These are phyloP conservation scores for Lachancea lanzarotensis DNA, from an alignment of 805 yeast species.

Conservation along the genomic window DNA sequence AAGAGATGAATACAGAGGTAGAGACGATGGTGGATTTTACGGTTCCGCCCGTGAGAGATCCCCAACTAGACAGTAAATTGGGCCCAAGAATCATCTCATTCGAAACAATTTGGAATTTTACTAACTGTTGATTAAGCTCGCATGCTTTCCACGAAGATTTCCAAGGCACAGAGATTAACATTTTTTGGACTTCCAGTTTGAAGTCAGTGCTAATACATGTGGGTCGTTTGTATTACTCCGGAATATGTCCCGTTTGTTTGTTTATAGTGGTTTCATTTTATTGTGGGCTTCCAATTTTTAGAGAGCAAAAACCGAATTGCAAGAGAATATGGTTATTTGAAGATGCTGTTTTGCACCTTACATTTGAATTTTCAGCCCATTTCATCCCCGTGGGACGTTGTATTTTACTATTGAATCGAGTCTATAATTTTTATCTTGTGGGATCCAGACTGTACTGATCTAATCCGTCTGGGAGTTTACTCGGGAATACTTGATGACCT, in stretches of 20 bases:
- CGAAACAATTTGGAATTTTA: background rate
- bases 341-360: background rate
- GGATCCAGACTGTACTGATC: constrained; percentile 1
- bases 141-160: background rate
- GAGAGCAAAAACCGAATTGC: constrained; percentile 3
- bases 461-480: background rate
- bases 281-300: constrained; percentile 4
- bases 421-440: constrained; percentile 5
- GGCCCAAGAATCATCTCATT: background rate
- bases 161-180: background rate
- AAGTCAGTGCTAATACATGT: constrained; percentile 2
- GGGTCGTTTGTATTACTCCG: constrained; percentile 10
- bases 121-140: background rate
- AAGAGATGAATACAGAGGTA: constrained; percentile 43
- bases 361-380: background rate
- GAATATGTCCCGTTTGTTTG: constrained; percentile 9
- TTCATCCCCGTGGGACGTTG: background rate
- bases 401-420: constrained; percentile 6
- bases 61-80: constrained; percentile 57
- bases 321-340: background rate
- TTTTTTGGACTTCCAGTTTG: background rate
- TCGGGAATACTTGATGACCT: background rate
- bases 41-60: constrained; percentile 59
- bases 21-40: constrained; percentile 39
- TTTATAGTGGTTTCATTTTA: constrained; percentile 8